Percentiles rank a stretch among this genome's conserved stretches.
These are phyloP conservation scores for Pelargonium cotyledonis DNA, from an alignment of 441 rosid species.

Conservation along the genomic window DNA sequence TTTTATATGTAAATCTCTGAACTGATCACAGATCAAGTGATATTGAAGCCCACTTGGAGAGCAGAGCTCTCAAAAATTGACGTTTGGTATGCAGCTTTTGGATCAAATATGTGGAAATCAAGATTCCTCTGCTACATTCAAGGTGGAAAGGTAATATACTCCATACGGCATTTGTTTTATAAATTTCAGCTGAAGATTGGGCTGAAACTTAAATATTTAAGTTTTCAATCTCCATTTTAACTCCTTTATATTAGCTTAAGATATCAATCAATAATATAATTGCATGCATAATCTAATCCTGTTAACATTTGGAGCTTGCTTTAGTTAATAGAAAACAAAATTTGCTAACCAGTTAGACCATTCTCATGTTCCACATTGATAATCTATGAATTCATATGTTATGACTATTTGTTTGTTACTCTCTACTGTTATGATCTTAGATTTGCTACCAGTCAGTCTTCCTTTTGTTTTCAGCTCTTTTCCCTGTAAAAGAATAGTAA, in stretches of 20 bases:
- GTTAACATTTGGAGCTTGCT: neutral
- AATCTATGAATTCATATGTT: neutral
- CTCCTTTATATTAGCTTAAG: slow-evolving; percentile 3
- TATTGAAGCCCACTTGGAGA: slow-evolving; percentile 48
- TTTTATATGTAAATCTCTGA: slow-evolving; percentile 7
- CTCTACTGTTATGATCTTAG: neutral
- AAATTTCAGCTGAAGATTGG: neutral
- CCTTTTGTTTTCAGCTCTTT: neutral
- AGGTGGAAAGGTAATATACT: slow-evolving; percentile 70
- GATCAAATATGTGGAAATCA: slow-evolving; percentile 80
- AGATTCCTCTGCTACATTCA: slow-evolving; percentile 82
- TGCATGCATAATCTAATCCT: neutral
- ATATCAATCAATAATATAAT: neutral
- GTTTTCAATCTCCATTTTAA: neutral
- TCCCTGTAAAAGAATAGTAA: neutral
- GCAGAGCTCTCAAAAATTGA: slow-evolving; percentile 58
- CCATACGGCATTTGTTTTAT: neutral
- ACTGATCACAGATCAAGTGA: slow-evolving; percentile 29
- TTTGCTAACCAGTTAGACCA: neutral
- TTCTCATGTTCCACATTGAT: slow-evolving; percentile 1
- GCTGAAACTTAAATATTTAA: neutral
- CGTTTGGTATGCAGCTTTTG: slow-evolving; percentile 82
- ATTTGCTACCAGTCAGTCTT: neutral
- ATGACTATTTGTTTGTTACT: no score
- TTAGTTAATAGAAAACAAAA: neutral